Evolutionary conservation across 176 grass and related monocot species (phyloP), one percentile per base, ranked within the genome.

Genomic region (Rhipidocladum racemiflorum): DNA sequence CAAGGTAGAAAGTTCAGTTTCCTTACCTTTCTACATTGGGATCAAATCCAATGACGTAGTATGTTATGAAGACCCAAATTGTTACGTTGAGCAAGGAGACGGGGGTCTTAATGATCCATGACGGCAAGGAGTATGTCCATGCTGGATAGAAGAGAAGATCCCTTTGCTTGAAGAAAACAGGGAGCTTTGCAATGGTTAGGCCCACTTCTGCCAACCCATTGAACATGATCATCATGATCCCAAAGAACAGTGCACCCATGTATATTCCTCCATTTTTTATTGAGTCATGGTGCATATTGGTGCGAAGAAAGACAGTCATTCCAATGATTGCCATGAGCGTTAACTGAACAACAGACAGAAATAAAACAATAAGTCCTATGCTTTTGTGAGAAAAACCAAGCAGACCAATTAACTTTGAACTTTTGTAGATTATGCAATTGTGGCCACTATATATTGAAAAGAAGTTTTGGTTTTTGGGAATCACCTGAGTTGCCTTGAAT

Each of bases 111-210:
- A 95, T 82, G 17, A 95, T 80, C 90, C 93, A 92, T 61, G 90
- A 83, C 0, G 93, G 93, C 61, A 95, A 77, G 57, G 87, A 14
- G 74, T 95, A 95, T 44, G 90, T 76, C 93, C 93, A 95, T 74
- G 87, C 87, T 57, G 93, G 93, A 74, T 85, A 95, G 72, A 95
- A 90, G 27, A 88, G 90, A 82, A 90, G 87, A 84, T 95, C 88
- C 56, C 93, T 85, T 77, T 95, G 93, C 87, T 95, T 95, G 82
- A 86, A 95, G 65, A 95, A 95, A 83, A 95, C 90, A 34, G 93
- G 93, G 14, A 95, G 87, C 71, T 88, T 92, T 65, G 69, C 44
- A 68, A 90, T 81, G 36, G 93, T 85, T 81, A 92, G 62, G 51
- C 88, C 85, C 70, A 95, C n/a, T 81, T 95, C 93, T 74, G 90